These are phyloP conservation scores for Backusella tarrabulga DNA, from an alignment of 192 early-diverging fungal species.

Conservation along the genomic window DNA sequence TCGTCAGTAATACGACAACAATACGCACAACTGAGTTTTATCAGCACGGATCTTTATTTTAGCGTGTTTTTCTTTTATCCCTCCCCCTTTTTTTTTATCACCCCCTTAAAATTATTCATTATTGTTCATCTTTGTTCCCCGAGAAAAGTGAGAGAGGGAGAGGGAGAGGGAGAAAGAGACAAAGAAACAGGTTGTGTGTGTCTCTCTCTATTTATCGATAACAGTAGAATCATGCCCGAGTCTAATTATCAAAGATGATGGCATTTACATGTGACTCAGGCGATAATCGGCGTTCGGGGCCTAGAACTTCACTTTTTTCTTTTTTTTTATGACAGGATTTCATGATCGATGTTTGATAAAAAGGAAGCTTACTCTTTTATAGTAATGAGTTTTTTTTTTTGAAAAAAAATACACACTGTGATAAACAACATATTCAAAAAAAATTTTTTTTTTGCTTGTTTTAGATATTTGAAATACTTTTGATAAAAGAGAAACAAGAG, in stretches of 20 bases:
- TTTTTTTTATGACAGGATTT: background rate
- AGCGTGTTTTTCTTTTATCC: background rate
- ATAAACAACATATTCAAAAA: background rate
- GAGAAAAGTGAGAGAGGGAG: too few species aligned
- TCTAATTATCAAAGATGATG: background rate
- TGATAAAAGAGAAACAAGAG: background rate
- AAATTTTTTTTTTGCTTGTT: background rate
- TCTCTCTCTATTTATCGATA: too few species aligned
- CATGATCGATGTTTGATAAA: conserved; percentile 1
- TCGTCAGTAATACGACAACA: conserved; percentile 1
- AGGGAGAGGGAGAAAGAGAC: too few species aligned
- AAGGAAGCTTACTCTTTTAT: background rate
- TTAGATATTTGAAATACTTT: background rate
- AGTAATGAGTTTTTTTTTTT: background rate
- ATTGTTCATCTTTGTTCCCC: background rate
- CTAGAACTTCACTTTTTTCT: background rate
- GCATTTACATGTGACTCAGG: background rate
- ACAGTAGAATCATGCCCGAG: too few species aligned
- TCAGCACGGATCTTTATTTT: background rate
- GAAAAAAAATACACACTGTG: background rate
- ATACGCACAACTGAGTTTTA: background rate
- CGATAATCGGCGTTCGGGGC: background rate
- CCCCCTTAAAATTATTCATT: background rate
- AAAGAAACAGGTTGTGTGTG: too few species aligned
- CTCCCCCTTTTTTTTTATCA: too few species aligned